These are phyloP conservation scores for Anacardium occidentale DNA, from an alignment of 345 rosid species.

Conservation along the genomic window DNA sequence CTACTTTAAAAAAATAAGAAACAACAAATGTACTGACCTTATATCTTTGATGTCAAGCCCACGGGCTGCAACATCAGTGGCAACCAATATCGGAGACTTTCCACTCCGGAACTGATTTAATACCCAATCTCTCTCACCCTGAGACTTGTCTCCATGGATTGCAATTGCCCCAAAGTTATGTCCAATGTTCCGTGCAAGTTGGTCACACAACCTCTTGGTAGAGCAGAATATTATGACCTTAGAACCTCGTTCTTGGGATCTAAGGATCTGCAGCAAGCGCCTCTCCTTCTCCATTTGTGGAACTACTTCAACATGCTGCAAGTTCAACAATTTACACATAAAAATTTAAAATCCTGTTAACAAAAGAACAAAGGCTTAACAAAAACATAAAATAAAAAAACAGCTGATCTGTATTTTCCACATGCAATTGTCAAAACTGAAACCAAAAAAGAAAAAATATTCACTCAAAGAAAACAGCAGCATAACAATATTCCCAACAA, in stretches of 20 bases:
- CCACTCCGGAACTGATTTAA: constrained; percentile 86
- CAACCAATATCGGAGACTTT: constrained; percentile 77
- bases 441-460: neutral
- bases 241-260: constrained; percentile 89
- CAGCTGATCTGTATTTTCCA: neutral
- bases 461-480: neutral
- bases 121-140: constrained; percentile 95
- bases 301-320: constrained; percentile 88
- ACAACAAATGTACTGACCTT: constrained; percentile 39
- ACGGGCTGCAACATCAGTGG: constrained; percentile 98
- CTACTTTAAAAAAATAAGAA: neutral
- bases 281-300: constrained; percentile 92
- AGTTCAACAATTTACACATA: neutral
- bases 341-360: neutral
- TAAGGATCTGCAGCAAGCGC: constrained; percentile 87
- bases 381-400: neutral
- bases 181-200: constrained; percentile 78
- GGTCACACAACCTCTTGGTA: constrained; percentile 90
- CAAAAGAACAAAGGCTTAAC: constrained; percentile 3
- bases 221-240: constrained; percentile 88
- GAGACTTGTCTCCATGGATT: constrained; percentile 97
- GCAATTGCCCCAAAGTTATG: constrained; percentile 84
- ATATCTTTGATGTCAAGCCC: constrained; percentile 96
- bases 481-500: too few relatives aligned
- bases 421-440: neutral